Evolutionary conservation across 257 asterid species (phyloP), one percentile per base, ranked within the genome.

Genomic region (Salvia hispanica): DNA sequence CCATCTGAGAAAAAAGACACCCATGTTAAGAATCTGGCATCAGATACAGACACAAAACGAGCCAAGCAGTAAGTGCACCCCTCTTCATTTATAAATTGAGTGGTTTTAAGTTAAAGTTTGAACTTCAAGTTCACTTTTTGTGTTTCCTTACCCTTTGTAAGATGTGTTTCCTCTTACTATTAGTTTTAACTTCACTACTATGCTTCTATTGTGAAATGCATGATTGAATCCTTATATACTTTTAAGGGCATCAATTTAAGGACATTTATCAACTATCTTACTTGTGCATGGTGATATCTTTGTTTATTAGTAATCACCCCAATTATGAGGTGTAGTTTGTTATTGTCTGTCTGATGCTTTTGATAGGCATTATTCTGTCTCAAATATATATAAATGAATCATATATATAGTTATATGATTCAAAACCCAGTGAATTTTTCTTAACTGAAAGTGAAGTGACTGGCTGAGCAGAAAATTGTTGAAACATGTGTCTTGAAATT

Each of bases 1-100:
- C 79, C 80, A 71, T 58, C 69, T 42, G 96, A 84, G 62, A 86
- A 82, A 78, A 86, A 76, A 59, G 93, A 88, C 51, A n/a, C 76
- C 74, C 83, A 77, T 62, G 73, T 78, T 73, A 88, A 82, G 70
- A 75, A 81, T 67, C 73, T 78, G 40, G 64, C 78, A 67, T 70
- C 75, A 40, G 98, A 94, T 71, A 79, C 96, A 21, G 99, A 94
- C 80, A 85, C 90, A 52, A 88, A 88, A 75, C 90, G 95, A 42
- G 95, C 96, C 31, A 94, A 94, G 72, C 99, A 94, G 99, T 94
- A 88, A 45, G 97, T 79, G 64, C 63, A 67, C 61, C 55, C 62
- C 34, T 39, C 78, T 66, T 64, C 54, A 51, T 71, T 71, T 75
- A 28, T 34, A 3, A 50, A 13, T n/a, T 58, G 28, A 39, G 36